Evolutionary conservation across 768 basidiomycete species (phyloP).

Genomic region (Rhodotorula paludigena): DNA sequence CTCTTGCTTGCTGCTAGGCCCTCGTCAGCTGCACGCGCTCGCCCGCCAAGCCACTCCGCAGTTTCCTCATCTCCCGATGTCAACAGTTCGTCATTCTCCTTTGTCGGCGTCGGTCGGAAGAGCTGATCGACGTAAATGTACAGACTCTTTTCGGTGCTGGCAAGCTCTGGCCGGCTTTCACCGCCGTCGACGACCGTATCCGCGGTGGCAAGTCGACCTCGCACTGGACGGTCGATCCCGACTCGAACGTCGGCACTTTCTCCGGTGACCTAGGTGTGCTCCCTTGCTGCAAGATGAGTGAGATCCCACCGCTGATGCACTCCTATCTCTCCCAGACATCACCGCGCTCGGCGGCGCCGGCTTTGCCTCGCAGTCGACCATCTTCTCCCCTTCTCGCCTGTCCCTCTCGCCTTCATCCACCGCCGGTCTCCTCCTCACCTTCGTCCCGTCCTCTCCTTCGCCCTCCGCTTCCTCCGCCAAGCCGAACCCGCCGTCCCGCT

Average conservation of each 20-base stretch:
- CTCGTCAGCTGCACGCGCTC: too few relatives aligned
- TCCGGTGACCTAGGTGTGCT: constrained; percentile 5
- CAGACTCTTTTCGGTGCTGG: constrained; percentile 2
- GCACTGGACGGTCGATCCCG: background rate
- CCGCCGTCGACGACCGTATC: constrained; percentile 24
- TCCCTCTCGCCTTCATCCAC: background rate
- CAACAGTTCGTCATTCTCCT: background rate
- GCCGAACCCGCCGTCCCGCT: background rate
- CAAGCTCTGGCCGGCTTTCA: constrained; percentile 17
- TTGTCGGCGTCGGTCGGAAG: too few relatives aligned
- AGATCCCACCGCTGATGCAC: background rate
- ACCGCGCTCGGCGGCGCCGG: constrained; percentile 41
- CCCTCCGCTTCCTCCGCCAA: background rate
- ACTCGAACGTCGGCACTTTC: constrained; percentile 6
- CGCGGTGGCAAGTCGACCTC: constrained; percentile 20
- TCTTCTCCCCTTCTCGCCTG: constrained; percentile 13
- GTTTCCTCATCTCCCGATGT: background rate
- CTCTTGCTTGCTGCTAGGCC: too few relatives aligned
- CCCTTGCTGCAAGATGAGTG: too few relatives aligned
- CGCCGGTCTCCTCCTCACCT: constrained; percentile 15
- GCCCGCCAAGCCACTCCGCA: too few relatives aligned
- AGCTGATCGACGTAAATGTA: too few relatives aligned
- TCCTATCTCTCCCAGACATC: constrained; percentile 25
- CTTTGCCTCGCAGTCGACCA: constrained; percentile 39
- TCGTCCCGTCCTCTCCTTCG: background rate